phyloP scores from a whole-genome alignment of 2,329 filamentous ascomycete species.

The Colletotrichum noveboracense region DNA sequence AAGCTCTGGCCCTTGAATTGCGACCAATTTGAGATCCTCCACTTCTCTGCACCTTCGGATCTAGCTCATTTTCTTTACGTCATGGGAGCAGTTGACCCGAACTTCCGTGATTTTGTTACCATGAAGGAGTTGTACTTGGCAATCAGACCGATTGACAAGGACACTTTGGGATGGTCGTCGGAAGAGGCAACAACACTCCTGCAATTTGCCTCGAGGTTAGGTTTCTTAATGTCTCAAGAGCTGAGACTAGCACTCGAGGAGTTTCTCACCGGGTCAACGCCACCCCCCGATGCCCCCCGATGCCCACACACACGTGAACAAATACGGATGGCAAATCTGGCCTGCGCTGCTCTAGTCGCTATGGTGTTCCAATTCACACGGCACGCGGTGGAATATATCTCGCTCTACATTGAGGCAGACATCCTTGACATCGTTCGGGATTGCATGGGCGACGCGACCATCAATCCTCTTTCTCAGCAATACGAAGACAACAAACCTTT shows the following conservation, averaged over 20 bases:
- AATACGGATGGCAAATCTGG: background rate
- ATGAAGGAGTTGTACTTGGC: background rate
- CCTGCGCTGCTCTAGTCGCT: background rate
- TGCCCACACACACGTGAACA: background rate
- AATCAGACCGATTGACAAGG: background rate
- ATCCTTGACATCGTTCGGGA: background rate
- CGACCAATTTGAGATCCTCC: background rate
- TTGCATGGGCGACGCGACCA: background rate
- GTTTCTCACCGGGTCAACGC: background rate
- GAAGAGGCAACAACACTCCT: background rate
- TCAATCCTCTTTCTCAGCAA: background rate
- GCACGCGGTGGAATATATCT: background rate
- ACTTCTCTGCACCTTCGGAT: background rate
- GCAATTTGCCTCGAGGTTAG: background rate
- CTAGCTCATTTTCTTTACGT: background rate
- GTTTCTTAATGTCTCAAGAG: background rate
- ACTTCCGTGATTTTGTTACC: background rate
- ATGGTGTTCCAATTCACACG: background rate
- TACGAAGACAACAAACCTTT: background rate
- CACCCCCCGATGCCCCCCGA: background rate
- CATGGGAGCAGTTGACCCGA: background rate
- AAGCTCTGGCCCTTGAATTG: background rate
- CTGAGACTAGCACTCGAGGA: background rate
- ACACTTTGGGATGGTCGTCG: background rate
- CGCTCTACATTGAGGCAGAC: background rate